Evolutionary conservation across 169 alveolate genomes (phyloP), one percentile per base, ranked within the genome.

Genomic region (Besnoitia besnoiti): DNA sequence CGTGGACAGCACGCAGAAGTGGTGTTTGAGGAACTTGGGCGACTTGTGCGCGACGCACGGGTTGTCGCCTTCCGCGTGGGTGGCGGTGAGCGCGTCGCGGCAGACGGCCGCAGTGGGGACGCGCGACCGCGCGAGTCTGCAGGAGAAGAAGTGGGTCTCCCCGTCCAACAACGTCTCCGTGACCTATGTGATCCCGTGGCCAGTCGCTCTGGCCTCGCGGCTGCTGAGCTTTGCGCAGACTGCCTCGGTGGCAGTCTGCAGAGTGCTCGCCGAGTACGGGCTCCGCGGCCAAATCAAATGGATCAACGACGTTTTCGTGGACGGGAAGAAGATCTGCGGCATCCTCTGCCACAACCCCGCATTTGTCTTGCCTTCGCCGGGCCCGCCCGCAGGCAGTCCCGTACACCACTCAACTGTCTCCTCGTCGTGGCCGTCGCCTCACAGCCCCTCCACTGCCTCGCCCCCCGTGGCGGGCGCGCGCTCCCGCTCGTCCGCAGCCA

Each of bases 41-140:
- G 44, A 7, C 40, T 85, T 95, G 46, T 59, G 88, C 39, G 67
- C 80, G 3, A 75, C 19, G 73, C 89, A 90, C 77, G 93, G 85
- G 27, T 44, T 76, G 19, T 44, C 84, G 55, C 82, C 82, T 39
- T 84, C 89, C 62, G 51, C 50, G 82, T 91, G 93, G 90, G 87
- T 92, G 2, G 90, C 88, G 33, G 94, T 95, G 35, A 93, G 94
- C 84, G 94, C 96, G 67, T 49, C 94, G 35, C 47, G 61, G 79
- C 96, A 95, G 87, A 77, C 94, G 14, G 94, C 95, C 40, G 96
- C 94, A n/a, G 94, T 95, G n/a, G 96, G 96, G 24, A 95, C 96
- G 14, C 92, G 96, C 67, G 91, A 89, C 46, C 85, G 95, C 39
- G 91, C 87, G 84, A 92, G 87, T 3, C 92, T 85, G 12, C 85